Evolutionary conservation across 306 rosid species (phyloP).

Genomic region (Sechiopsis laciniata): DNA sequence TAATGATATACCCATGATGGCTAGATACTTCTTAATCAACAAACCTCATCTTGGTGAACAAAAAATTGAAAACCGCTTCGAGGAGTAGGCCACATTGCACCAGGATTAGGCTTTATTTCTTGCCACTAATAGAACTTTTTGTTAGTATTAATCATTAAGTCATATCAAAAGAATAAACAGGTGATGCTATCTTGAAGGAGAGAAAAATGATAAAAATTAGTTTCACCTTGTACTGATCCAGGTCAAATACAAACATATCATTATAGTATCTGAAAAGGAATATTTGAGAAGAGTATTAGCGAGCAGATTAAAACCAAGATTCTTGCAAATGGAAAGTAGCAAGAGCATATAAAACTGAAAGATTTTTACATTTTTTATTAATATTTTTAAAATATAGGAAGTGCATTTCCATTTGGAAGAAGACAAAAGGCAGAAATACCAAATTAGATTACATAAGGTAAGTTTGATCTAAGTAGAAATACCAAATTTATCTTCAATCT

Average conservation of each 20-base stretch:
- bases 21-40: constrained; percentile 33
- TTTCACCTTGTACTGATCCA: constrained; percentile 84
- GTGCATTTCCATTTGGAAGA: background rate
- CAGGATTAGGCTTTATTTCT: constrained; percentile 90
- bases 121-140: constrained; percentile 65
- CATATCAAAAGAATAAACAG: constrained; percentile 5
- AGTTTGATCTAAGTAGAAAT: background rate
- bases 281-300: background rate
- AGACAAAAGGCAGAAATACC: background rate
- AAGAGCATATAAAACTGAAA: background rate
- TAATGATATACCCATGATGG: constrained; percentile 12
- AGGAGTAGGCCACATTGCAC: constrained; percentile 94
- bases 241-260: constrained; percentile 88
- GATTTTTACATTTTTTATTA: background rate
- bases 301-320: constrained; percentile 3
- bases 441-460: constrained; percentile 1
- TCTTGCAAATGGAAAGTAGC: background rate
- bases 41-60: constrained; percentile 85
- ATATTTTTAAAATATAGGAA: background rate
- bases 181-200: constrained; percentile 15
- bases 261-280: constrained; percentile 67
- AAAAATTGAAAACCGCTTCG: constrained; percentile 94
- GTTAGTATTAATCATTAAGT: constrained; percentile 2
- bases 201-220: constrained; percentile 2
- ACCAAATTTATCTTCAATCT: background rate